Conservation (phyloP, 2,329 filamentous ascomycete species). For the Aspergillus viridinutans region DNA sequence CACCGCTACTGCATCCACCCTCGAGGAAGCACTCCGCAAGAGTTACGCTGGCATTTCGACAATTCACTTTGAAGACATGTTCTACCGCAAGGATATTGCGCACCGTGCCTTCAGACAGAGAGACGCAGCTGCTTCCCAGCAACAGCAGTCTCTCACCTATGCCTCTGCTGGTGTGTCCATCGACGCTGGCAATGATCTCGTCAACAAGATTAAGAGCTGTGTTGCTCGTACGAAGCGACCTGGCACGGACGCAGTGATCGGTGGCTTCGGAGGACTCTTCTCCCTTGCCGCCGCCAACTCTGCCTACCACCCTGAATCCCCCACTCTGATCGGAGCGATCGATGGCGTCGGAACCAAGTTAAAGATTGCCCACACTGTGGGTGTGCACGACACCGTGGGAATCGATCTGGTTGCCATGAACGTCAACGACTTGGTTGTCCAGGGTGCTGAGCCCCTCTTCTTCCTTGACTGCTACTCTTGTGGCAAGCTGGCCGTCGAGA, state of each 20-base stretch:
- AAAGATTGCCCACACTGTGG: conserved; percentile 86
- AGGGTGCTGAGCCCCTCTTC: conserved; percentile 90
- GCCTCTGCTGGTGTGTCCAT: conserved; percentile 92
- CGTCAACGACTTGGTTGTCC: conserved; percentile 94
- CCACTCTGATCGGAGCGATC: conserved; percentile 86
- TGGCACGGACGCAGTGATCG: conserved; percentile 88
- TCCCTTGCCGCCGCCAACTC: conserved; percentile 64
- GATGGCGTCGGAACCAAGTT: conserved; percentile 97
- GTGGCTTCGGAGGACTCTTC: conserved; percentile 88
- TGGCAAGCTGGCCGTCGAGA: conserved; percentile 74
- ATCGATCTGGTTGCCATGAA: conserved; percentile 99
- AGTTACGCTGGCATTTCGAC: conserved; percentile 80
- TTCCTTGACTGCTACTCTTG: conserved; percentile 99
- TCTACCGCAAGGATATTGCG: conserved; percentile 90
- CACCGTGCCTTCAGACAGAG: conserved; percentile 54
- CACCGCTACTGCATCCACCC: conserved; percentile 70
- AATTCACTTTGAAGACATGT: conserved; percentile 83
- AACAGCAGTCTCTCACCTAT: conserved; percentile 65
- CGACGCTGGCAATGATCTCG: conserved; percentile 87
- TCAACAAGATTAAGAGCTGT: conserved; percentile 83
- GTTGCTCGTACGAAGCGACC: conserved; percentile 81
- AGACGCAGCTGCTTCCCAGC: conserved; percentile 16
- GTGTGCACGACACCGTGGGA: conserved; percentile 89
- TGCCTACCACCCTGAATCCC: conserved; percentile 70
- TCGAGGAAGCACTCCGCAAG: conserved; percentile 77